Percentiles rank a stretch among this genome's conserved stretches.
These are phyloP conservation scores for Dittrichia graveolens DNA, from an alignment of 129 eudicot species.

Conservation along the genomic window DNA sequence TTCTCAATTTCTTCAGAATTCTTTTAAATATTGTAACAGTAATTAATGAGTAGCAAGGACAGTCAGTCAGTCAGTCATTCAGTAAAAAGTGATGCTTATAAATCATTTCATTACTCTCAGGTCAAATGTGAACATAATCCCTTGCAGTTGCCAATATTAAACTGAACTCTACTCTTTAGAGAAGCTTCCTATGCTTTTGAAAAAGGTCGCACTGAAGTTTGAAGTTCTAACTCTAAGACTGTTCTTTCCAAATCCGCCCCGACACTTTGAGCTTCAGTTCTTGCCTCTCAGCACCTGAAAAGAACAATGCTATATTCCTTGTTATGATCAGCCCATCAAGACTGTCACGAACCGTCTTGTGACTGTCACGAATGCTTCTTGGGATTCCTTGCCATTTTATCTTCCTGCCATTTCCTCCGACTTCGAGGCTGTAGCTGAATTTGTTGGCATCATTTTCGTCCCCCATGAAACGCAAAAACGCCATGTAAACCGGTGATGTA, in stretches of 20 bases:
- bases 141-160: too few relatives aligned
- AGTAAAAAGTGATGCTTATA: too few relatives aligned
- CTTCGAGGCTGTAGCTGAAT: slow-evolving; percentile 58
- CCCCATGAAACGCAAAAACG: slow-evolving; percentile 66
- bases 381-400: slow-evolving; percentile 67
- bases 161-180: too few relatives aligned
- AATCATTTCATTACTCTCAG: too few relatives aligned
- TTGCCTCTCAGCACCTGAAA: slow-evolving; percentile 63
- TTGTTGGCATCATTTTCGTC: slow-evolving; percentile 57
- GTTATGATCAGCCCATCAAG: slow-evolving; percentile 59
- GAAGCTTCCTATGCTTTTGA: too few relatives aligned
- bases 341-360: slow-evolving; percentile 55
- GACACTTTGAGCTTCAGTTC: slow-evolving; percentile 68
- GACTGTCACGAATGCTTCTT: slow-evolving; percentile 66
- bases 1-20: too few relatives aligned
- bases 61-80: too few relatives aligned
- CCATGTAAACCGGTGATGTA: slow-evolving; percentile 64
- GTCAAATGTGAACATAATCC: too few relatives aligned
- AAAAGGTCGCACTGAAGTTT: too few relatives aligned
- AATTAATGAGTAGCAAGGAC: too few relatives aligned
- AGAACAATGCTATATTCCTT: slow-evolving; percentile 55
- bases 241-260: slow-evolving; percentile 66
- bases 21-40: too few relatives aligned
- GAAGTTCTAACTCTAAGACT: slow-evolving; percentile 18
- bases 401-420: slow-evolving; percentile 51